Evolutionary conservation across 345 rosid species (phyloP).

Genomic region (Dovyalis caffra): DNA sequence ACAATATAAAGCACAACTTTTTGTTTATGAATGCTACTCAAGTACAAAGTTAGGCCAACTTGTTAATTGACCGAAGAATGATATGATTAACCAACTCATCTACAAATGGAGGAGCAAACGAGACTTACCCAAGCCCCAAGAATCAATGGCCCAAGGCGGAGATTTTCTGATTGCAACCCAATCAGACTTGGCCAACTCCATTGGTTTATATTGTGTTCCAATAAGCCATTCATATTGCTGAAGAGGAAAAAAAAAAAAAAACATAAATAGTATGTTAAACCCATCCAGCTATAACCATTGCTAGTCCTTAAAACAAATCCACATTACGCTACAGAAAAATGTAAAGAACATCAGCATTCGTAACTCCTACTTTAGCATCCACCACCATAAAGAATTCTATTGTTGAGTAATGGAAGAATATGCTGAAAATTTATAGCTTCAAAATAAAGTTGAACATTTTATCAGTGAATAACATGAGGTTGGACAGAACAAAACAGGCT

Average conservation of each 20-base stretch:
- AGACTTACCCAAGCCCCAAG: conserved; percentile 95
- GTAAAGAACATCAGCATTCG: not conserved
- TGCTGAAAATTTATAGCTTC: not conserved
- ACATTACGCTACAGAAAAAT: not conserved
- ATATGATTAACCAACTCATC: not conserved
- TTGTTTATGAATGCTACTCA: not conserved
- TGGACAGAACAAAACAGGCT: not conserved
- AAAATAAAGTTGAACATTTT: not conserved
- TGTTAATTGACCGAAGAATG: not conserved
- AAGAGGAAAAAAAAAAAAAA: conserved; percentile 3
- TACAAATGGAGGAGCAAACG: conserved; percentile 3
- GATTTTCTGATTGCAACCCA: conserved; percentile 89
- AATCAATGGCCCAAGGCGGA: conserved; percentile 97
- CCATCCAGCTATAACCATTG: not conserved
- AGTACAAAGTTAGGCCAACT: not conserved
- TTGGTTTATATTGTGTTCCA: conserved; percentile 89
- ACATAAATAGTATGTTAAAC: not conserved
- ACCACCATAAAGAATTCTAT: not conserved
- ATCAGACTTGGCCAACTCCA: conserved; percentile 88
- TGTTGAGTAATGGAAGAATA: not conserved
- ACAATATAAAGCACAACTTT: not conserved
- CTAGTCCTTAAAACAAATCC: not conserved
- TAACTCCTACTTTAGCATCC: not conserved
- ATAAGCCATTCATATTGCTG: conserved; percentile 96
- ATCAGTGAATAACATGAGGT: not conserved